These are phyloP conservation scores for Pleurozium schreberi DNA, from an alignment of 225 moss, liverwort and hornwort species.

Conservation along the genomic window DNA sequence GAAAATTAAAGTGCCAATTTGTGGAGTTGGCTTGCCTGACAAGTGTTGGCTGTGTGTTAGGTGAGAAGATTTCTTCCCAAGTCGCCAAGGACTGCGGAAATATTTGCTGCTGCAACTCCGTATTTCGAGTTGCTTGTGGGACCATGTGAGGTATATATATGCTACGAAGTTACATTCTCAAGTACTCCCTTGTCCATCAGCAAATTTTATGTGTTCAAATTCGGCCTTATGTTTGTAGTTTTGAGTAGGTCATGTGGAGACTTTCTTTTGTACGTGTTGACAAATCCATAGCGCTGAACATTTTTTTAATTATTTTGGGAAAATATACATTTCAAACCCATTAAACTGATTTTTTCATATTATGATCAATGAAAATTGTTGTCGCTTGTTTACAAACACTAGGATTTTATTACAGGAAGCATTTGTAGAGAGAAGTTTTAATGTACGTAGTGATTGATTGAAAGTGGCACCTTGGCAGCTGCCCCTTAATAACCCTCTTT, in stretches of 20 bases:
- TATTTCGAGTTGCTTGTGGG: slow-evolving; percentile 78
- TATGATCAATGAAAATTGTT: neutral
- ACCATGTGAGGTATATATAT: slow-evolving; percentile 58
- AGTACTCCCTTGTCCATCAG: neutral
- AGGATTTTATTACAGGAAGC: neutral
- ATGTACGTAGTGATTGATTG: neutral
- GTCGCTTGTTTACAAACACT: neutral
- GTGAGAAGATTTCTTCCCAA: slow-evolving; percentile 60
- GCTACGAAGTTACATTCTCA: neutral
- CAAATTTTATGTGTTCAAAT: neutral
- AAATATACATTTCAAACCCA: neutral
- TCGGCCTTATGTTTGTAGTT: neutral
- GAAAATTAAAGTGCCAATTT: neutral
- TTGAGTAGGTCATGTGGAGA: neutral
- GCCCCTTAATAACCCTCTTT: neutral
- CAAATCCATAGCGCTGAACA: neutral
- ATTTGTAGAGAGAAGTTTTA: neutral
- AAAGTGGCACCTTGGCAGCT: neutral
- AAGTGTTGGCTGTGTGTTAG: neutral
- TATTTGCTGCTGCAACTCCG: slow-evolving; percentile 50
- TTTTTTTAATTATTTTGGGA: neutral
- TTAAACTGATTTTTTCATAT: too few relatives aligned
- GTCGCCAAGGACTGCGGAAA: slow-evolving; percentile 51
- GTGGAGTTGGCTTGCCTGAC: neutral
- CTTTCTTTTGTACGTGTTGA: neutral